Conservation (phyloP, 2,329 filamentous ascomycete genomes). For the Teratosphaeria zuluensis region DNA sequence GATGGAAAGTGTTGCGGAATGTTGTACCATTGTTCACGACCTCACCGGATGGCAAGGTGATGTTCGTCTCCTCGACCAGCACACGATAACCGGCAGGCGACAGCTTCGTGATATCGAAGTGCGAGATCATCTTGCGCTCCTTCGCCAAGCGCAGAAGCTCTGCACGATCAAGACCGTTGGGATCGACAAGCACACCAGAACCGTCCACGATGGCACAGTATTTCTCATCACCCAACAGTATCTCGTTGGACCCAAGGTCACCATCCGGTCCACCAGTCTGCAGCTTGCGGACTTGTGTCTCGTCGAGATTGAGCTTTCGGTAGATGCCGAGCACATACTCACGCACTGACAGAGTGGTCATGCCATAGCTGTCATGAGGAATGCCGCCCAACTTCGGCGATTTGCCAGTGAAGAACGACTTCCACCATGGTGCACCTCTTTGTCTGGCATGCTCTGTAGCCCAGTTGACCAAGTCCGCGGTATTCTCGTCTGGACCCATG, state of each 20-base stretch:
- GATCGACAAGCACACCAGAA: slow-evolving; percentile 86
- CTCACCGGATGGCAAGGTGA: slow-evolving; percentile 82
- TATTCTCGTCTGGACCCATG: slow-evolving; percentile 98
- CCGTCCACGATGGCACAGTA: slow-evolving; percentile 95
- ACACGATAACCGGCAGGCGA: slow-evolving; percentile 84
- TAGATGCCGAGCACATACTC: slow-evolving; percentile 97
- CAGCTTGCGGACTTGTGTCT: slow-evolving; percentile 77
- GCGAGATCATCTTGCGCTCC: slow-evolving; percentile 76
- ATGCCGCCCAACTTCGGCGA: slow-evolving; percentile 93
- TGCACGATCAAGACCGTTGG: slow-evolving; percentile 72
- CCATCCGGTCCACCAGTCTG: slow-evolving; percentile 96
- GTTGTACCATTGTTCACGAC: slow-evolving; percentile 79
- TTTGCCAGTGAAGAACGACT: slow-evolving; percentile 99
- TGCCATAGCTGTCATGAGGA: slow-evolving; percentile 89
- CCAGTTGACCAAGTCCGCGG: slow-evolving; percentile 93
- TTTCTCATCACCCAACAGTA: slow-evolving; percentile 88
- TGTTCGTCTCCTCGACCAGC: slow-evolving; percentile 79
- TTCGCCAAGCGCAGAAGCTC: slow-evolving; percentile 80
- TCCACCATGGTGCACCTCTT: slow-evolving; percentile 95
- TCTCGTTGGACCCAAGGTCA: slow-evolving; percentile 95
- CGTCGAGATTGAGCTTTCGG: slow-evolving; percentile 85
- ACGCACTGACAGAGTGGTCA: slow-evolving; percentile 94
- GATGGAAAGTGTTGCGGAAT: slow-evolving; percentile 96
- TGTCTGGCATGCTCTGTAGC: slow-evolving; percentile 87
- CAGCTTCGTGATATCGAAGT: slow-evolving; percentile 78